phyloP scores from a whole-genome alignment of 2,329 filamentous ascomycete species.

The Cercospora sp. region DNA sequence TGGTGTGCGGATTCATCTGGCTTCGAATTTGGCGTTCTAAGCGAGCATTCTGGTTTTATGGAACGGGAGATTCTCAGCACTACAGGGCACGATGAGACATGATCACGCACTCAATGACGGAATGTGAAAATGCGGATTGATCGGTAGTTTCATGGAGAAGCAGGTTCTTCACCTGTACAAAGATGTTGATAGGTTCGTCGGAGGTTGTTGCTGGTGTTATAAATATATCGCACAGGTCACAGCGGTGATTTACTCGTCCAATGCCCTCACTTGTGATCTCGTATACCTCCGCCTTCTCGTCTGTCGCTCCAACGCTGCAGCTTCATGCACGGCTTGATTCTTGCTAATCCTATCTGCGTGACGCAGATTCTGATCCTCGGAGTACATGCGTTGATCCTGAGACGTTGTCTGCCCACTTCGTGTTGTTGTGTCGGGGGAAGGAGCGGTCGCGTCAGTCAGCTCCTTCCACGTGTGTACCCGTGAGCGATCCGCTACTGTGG shows the following conservation, averaged over 20 bases:
- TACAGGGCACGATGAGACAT: slow-evolving; percentile 3
- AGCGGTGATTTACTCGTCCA: background rate
- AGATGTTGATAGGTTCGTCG: background rate
- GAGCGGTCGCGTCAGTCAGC: slow-evolving; percentile 1
- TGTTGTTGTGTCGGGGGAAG: background rate
- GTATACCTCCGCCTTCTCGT: slow-evolving; percentile 18
- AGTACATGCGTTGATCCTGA: background rate
- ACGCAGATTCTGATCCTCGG: slow-evolving; percentile 17
- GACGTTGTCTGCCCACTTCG: background rate
- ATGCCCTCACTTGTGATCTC: background rate
- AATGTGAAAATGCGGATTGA: background rate
- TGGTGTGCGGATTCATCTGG: background rate
- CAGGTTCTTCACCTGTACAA: background rate
- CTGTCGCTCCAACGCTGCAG: slow-evolving; percentile 28
- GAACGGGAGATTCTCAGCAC: background rate
- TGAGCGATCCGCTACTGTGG: background rate
- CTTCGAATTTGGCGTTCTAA: slow-evolving; percentile 4
- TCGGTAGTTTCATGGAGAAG: background rate
- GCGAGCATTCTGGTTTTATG: slow-evolving; percentile 3
- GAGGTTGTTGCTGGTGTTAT: background rate
- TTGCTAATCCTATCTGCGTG: slow-evolving; percentile 25
- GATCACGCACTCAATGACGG: slow-evolving; percentile 1
- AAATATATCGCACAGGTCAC: background rate
- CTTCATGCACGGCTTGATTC: slow-evolving; percentile 28
- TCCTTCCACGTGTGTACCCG: slow-evolving; percentile 2